Evolutionary conservation across 306 rosid species (phyloP).

Genomic region (Dicorynia guianensis): DNA sequence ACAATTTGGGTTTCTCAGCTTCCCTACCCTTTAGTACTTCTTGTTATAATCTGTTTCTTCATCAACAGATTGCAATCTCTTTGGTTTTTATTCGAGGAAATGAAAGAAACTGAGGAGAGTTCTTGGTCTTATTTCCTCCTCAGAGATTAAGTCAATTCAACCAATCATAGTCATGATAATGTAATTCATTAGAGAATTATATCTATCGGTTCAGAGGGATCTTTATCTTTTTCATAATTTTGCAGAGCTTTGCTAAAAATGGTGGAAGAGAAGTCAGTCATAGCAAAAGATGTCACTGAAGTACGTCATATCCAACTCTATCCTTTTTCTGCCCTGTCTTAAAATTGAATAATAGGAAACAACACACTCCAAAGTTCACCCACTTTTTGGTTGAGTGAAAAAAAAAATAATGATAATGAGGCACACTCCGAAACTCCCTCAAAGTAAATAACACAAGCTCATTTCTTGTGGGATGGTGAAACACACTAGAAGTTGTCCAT

Average conservation of each 20-base stretch:
- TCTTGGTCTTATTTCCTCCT: slow-evolving; percentile 4
- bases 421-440: too few species aligned
- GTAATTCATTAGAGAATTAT: slow-evolving; percentile 12
- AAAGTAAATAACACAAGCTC: too few species aligned
- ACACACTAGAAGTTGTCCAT: too few species aligned
- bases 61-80: background rate
- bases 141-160: slow-evolving; percentile 11
- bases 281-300: slow-evolving; percentile 87
- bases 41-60: background rate
- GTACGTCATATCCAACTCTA: slow-evolving; percentile 52
- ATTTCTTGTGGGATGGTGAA: too few species aligned
- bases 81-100: background rate
- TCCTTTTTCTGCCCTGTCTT: background rate
- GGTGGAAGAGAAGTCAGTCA: slow-evolving; percentile 72
- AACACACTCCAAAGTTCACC: too few species aligned
- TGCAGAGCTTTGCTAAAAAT: slow-evolving; percentile 56
- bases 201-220: background rate
- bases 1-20: slow-evolving; percentile 4
- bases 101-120: background rate
- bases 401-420: too few species aligned
- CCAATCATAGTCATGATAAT: background rate
- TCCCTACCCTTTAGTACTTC: background rate
- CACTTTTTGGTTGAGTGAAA: too few species aligned
- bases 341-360: too few species aligned
- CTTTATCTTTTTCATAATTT: slow-evolving; percentile 30